A percentile compares a stretch with the other conserved stretches of the same genome.
Evolutionary conservation across 208 protist genomes (phyloP).

Genomic region (Trypanosoma platydactyli): DNA sequence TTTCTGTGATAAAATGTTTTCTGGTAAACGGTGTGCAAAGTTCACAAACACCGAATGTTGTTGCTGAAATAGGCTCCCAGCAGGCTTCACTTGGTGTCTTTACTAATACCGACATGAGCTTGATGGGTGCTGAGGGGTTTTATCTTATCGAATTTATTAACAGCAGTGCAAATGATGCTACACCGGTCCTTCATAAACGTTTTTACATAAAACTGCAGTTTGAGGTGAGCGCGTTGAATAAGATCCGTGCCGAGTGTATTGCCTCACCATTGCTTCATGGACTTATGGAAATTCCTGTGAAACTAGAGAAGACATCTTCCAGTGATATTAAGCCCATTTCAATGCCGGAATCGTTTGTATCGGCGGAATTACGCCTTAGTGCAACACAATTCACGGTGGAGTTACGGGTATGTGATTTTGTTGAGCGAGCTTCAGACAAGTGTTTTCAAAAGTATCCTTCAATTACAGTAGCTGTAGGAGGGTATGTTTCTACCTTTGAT

Average conservation of each 20-base stretch:
- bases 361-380: not conserved
- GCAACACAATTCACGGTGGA: constrained; percentile 28
- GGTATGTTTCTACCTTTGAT: constrained; percentile 76
- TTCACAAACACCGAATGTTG: constrained; percentile 37
- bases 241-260: constrained; percentile 45
- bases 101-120: constrained; percentile 62
- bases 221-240: constrained; percentile 70
- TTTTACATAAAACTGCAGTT: constrained; percentile 70
- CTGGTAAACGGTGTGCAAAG: constrained; percentile 58
- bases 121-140: constrained; percentile 68
- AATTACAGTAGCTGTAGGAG: constrained; percentile 70
- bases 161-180: constrained; percentile 20
- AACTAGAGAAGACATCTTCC: not conserved
- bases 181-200: constrained; percentile 20
- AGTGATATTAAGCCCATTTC: constrained; percentile 3
- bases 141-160: constrained; percentile 70
- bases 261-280: constrained; percentile 36
- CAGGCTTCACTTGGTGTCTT: constrained; percentile 68
- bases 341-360: constrained; percentile 21
- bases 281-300: constrained; percentile 43
- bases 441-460: constrained; percentile 38
- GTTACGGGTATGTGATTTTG: constrained; percentile 44
- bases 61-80: constrained; percentile 40
- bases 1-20: constrained; percentile 17
- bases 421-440: constrained; percentile 39